Conservation (phyloP, 371 early-diverging fungal species). For the Umbelopsis sp. region DNA sequence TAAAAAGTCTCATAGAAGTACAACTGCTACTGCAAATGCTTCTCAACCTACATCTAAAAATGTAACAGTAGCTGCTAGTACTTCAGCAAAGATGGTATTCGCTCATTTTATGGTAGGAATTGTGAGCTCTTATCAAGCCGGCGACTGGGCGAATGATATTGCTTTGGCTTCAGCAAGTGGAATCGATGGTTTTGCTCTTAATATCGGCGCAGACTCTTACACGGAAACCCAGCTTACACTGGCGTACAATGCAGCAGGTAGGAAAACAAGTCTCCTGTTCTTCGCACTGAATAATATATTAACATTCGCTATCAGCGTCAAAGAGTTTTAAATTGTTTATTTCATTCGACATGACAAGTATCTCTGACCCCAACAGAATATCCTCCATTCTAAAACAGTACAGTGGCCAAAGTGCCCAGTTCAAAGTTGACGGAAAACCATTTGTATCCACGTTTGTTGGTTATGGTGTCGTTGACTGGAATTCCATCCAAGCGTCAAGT, state of each 20-base stretch:
- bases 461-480: conserved; percentile 11
- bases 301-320: background rate
- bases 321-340: background rate
- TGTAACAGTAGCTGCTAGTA: background rate
- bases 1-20: too few species aligned
- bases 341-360: conserved; percentile 13
- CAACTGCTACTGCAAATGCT: too few species aligned
- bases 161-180: conserved; percentile 5
- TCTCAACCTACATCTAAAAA: background rate
- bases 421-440: conserved; percentile 3
- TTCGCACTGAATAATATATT: too few species aligned
- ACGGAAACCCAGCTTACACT: conserved; percentile 8
- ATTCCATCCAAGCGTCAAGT: background rate
- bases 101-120: conserved; percentile 16
- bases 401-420: conserved; percentile 14
- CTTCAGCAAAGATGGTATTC: conserved; percentile 4
- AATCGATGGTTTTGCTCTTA: conserved; percentile 4
- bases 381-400: background rate
- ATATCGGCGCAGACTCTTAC: conserved; percentile 3
- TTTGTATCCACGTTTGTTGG: conserved; percentile 11
- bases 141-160: conserved; percentile 7
- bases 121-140: conserved; percentile 1
- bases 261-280: background rate
- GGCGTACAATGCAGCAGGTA: conserved; percentile 16
- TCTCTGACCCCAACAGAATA: conserved; percentile 1